A percentile compares a stretch with the other conserved stretches of the same genome.
phyloP scores from a whole-genome alignment of 2,329 filamentous ascomycete species.

The Ophiocordyceps camponoti-floridani region DNA sequence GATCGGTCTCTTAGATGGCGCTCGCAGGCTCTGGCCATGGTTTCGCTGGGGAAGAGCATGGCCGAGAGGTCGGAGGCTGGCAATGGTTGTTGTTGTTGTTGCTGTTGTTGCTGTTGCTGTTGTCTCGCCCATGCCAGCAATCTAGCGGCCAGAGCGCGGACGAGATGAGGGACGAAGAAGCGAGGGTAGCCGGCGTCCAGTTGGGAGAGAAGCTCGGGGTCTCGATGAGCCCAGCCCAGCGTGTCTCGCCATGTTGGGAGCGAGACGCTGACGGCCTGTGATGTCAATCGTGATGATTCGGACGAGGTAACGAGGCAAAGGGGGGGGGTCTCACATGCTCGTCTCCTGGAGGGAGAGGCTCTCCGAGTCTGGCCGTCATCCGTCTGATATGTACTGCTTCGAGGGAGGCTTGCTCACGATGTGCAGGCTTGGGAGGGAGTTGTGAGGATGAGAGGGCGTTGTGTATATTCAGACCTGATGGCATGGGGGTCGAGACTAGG shows the following conservation, averaged over 20 bases:
- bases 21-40: conserved; percentile 5
- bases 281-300: background rate
- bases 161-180: conserved; percentile 9
- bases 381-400: background rate
- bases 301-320: background rate
- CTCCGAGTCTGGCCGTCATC: conserved; percentile 5
- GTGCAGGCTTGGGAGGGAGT: background rate
- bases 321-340: conserved; percentile 6
- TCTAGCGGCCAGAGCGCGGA: conserved; percentile 6
- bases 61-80: background rate
- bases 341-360: conserved; percentile 9
- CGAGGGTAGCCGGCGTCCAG: conserved; percentile 11
- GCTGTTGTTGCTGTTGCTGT: no score
- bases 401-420: background rate
- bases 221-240: conserved; percentile 7
- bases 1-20: conserved; percentile 5
- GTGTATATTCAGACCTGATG: no score
- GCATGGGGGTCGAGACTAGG: no score
- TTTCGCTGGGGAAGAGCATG: conserved; percentile 5
- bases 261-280: conserved; percentile 12
- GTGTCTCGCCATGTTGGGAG: conserved; percentile 12
- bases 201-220: conserved; percentile 6
- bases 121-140: conserved; percentile 5
- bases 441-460: background rate
- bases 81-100: background rate